Evolutionary conservation across 192 early-diverging fungal species (phyloP).

Genomic region (Tieghemiomyces parasiticus): DNA sequence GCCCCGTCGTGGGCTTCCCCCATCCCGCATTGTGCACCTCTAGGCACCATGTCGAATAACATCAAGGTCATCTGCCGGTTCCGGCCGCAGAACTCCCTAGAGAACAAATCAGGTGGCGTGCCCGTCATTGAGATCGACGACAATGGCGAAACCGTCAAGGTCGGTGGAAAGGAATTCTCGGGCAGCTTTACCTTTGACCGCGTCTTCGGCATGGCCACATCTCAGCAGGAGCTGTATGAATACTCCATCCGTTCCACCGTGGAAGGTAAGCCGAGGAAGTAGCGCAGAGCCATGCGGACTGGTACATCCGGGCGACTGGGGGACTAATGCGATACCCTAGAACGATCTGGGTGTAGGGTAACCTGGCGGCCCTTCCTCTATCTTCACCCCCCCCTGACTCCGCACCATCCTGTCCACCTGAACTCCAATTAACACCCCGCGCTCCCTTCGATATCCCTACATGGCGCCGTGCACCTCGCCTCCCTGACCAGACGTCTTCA

Average conservation of each 20-base stretch:
- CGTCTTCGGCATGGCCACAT: slow-evolving; percentile 71
- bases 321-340: too few species aligned
- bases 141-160: slow-evolving; percentile 45
- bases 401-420: too few species aligned
- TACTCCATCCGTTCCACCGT: slow-evolving; percentile 84
- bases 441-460: too few species aligned
- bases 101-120: slow-evolving; percentile 81
- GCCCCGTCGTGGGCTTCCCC: too few species aligned
- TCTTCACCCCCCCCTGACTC: too few species aligned
- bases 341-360: too few species aligned
- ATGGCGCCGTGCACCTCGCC: too few species aligned
- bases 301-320: neutral
- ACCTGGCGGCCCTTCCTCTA: too few species aligned
- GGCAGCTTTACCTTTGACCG: slow-evolving; percentile 82
- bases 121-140: slow-evolving; percentile 69
- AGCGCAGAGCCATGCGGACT: neutral
- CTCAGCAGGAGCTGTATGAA: slow-evolving; percentile 78
- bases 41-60: slow-evolving; percentile 53
- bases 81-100: slow-evolving; percentile 85
- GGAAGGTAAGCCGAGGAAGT: slow-evolving; percentile 47
- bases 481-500: slow-evolving; percentile 61
- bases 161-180: slow-evolving; percentile 32
- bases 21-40: too few species aligned
- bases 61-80: slow-evolving; percentile 97
- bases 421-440: too few species aligned